Base-by-base conservation (phyloP, 176 grass and related monocot genomes). In the Aegilops bicornis region DNA sequence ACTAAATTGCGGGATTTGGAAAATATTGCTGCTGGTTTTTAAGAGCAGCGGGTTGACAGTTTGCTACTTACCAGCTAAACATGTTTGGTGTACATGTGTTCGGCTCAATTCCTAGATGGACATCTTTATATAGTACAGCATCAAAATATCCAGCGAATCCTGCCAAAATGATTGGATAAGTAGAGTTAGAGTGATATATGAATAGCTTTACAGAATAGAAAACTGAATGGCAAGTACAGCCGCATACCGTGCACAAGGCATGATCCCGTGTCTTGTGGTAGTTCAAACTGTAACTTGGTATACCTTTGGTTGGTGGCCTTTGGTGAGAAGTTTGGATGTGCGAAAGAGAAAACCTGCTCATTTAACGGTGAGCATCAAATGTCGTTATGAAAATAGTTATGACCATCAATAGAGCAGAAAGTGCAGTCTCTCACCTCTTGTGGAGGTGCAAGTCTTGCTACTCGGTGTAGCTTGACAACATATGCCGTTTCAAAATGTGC, bases 81-180 rank as follows among this genome's bases (percentile, higher is more conserved):
- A 98, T 98, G 86, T 96, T 98, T 83, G 97, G 97, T n/a, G 97
- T 98, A 80, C 90, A 87, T 5, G 90, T 94, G 64, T 88, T 92
- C 70, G 97, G 94, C 78, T 98, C 97, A 69, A 98, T 98, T 72
- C 97, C 97, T 0, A 98, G 92, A 94, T 96, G 97, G 64, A 98
- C 97, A 47, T 98, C 97, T 78, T 92, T 94, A 76, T 98, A 98
- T 12, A 98, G 85, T 59, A 90, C 62, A 1, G 97, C 91, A 85
- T 99, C 89, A 78, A 99, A 99, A 78, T 99, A 99, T 87, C 97
- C 97, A 87, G 97, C 97, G 81, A 99, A 99, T 42, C 97, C 94
- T 99, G 87, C 36, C 83, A 85, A 73, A 80, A 86, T 69, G 12
- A 86, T 20, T 15, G 68, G 25, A 27, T 16, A 35, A 22, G 10